phyloP scores from a whole-genome alignment of 768 basidiomycete genomes.

The Exidia glandulosa region DNA sequence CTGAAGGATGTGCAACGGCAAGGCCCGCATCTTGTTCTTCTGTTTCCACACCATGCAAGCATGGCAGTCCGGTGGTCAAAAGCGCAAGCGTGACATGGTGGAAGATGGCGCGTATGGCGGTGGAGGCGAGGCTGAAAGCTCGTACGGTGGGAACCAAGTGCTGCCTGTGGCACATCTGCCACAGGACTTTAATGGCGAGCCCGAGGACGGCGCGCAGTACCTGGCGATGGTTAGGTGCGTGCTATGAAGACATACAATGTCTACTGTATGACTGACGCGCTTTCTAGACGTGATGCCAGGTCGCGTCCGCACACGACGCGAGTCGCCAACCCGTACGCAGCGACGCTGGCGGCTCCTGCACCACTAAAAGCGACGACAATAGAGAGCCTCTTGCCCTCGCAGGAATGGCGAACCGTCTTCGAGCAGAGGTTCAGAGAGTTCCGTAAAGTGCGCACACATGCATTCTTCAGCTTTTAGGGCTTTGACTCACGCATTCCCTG shows the following conservation, averaged over 20 bases:
- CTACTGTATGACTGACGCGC: slow-evolving; percentile 1
- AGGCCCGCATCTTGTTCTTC: no score
- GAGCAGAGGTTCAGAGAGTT: slow-evolving; percentile 53
- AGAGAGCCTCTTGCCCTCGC: slow-evolving; percentile 37
- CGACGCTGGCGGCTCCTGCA: slow-evolving; percentile 9
- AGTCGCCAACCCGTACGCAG: slow-evolving; percentile 59
- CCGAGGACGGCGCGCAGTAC: slow-evolving; percentile 65
- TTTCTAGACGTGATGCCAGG: slow-evolving; percentile 56
- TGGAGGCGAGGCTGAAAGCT: no score
- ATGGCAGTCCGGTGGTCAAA: no score
- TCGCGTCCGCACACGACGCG: slow-evolving; percentile 52
- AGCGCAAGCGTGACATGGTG: slow-evolving; percentile 44
- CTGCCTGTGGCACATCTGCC: slow-evolving; percentile 76
- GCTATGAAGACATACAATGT: background rate
- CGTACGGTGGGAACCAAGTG: slow-evolving; percentile 13
- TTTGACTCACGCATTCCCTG: background rate
- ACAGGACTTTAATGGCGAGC: slow-evolving; percentile 50
- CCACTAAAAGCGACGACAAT: slow-evolving; percentile 12
- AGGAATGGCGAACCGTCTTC: slow-evolving; percentile 54
- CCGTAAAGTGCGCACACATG: slow-evolving; percentile 38
- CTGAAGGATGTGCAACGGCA: no score
- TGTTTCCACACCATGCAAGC: no score
- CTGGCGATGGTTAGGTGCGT: slow-evolving; percentile 69
- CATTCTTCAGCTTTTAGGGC: background rate
- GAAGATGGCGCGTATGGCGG: slow-evolving; percentile 21